Base-by-base conservation (phyloP, 106 monocot genomes). In the Apostasia ramifera region DNA sequence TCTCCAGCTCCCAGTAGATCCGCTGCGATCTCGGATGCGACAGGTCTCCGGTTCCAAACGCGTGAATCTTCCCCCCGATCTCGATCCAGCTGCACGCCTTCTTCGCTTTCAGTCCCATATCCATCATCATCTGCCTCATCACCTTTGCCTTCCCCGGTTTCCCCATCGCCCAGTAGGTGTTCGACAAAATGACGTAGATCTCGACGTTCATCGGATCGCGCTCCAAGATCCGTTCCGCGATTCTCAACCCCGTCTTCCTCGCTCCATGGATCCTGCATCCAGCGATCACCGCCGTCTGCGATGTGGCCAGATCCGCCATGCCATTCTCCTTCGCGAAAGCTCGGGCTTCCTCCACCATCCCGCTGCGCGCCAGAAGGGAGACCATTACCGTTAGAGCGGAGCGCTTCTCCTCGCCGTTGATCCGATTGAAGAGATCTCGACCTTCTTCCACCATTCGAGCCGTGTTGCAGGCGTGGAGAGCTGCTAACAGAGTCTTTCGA, bases 1-100 rank as follows among this genome's bases (percentile, higher is more conserved):
- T 5, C 45, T 57, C 26, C n/a, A 82, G 12, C 69, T 85, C 79
- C 82, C 82, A 82, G 40, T 80, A 74, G 55, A 89, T 77, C 55
- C 77, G 65, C 59, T 82, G 68, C 8, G 84, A 85, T 59, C 84
- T 79, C 3, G 88, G 84, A 43, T 88, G 88, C 6, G 74, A 73
- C 37, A 88, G 74, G 57, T 88, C 88, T 8, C 84, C 84, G 0
- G 81, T 79, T 1, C 70, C 76, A 60, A 88, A 84, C 1, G 75
- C 77, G 57, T 88, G 88, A 58, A 88, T 67, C 73, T 88, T 88
- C 71, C 61, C 66, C 58, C 71, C 43, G 38, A 88, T 47, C 73
- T 84, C 84, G 9, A 84, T 84, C 84, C 88, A 88, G 76, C 81
- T 82, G 14, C 39, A 82, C 0, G 79, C 81, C 26, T 71, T 79